These are phyloP conservation scores for Collybiopsis confluens DNA, from an alignment of 768 basidiomycete genomes.

Conservation along the genomic window DNA sequence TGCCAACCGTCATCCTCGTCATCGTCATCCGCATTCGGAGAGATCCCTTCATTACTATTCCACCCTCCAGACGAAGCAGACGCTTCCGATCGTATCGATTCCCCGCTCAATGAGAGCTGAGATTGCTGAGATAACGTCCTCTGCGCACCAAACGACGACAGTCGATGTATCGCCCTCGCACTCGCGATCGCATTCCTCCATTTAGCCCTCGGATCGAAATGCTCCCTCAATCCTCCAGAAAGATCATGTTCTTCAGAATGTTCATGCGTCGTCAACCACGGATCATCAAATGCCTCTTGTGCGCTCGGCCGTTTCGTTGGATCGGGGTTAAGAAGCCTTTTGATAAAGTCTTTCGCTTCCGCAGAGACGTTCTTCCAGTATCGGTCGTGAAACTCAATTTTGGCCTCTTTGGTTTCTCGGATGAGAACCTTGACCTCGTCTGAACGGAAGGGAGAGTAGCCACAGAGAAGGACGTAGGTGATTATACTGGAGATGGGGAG, in stretches of 20 bases:
- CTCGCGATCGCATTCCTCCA: constrained; percentile 71
- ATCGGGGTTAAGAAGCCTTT: constrained; percentile 63
- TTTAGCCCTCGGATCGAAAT: constrained; percentile 72
- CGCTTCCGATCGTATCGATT: background rate
- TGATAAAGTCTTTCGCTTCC: constrained; percentile 84
- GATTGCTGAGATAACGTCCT: background rate
- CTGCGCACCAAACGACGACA: constrained; percentile 21
- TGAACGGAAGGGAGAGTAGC: constrained; percentile 91
- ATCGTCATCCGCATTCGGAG: background rate
- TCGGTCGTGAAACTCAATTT: constrained; percentile 86
- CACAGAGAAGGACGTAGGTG: constrained; percentile 91
- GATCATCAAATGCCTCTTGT: constrained; percentile 60
- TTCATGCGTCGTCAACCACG: constrained; percentile 74
- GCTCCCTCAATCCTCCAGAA: constrained; percentile 64
- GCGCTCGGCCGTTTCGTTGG: constrained; percentile 72
- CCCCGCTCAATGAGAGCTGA: constrained; percentile 1
- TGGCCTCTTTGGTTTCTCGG: constrained; percentile 80
- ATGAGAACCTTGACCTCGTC: constrained; percentile 73
- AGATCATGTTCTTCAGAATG: constrained; percentile 75
- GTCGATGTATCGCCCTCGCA: constrained; percentile 37
- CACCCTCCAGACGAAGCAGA: background rate
- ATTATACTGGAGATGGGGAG: too few relatives aligned
- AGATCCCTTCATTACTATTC: background rate
- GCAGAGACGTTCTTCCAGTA: constrained; percentile 91
- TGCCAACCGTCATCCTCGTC: constrained; percentile 5